Evolutionary conservation across 1,284 basidiomycete genomes (phyloP), one percentile per base, ranked within the genome.

Genomic region (Irpex lacteus): DNA sequence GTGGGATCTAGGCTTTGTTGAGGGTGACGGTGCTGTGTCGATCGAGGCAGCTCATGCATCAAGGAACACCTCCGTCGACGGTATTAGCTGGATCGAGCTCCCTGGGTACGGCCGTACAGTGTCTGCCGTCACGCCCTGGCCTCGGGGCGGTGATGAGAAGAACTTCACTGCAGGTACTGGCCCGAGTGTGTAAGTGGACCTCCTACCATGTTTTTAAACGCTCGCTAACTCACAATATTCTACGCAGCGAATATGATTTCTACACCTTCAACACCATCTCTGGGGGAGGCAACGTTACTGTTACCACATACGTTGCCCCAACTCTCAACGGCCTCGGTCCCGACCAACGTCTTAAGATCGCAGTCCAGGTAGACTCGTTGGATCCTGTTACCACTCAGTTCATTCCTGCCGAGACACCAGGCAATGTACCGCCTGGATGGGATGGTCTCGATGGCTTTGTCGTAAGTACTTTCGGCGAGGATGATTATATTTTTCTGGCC

Each of bases 1-100:
- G 53, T 8, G 37, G 37, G 4, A 32, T 32, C 62, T 64, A 83
- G 88, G 88, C 4, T 87, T 87, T 65, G 82, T 90, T 19, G 85
- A 90, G 70, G 85, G 85, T 13, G 82, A 84, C 59, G 86, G 87
- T 8, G 83, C 80, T 15, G 78, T 91, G 52, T 85, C 85, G 1
- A 87, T 90, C 49, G 88, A 91, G 69, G 88, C 87, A 9, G 82
- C 79, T 2, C 87, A 89, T 70, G 75, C 82, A 0, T 73, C 79
- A 15, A 77, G 84, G 15, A 87, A 86, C 70, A 84, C 79, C 2
- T 74, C 81, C 11, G 83, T 85, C 5, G 74, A 77, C 38, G 82
- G 82, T 7, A 78, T 87, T 36, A 72, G 79, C 2, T 90, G 88
- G 88, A 80, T 77, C 13, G 81, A 85, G 50, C 74, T 90, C 4